Percentiles rank a stretch among this genome's conserved stretches.
Evolutionary conservation across 805 yeast genomes (phyloP).

Genomic region (Schwanniomyces occidentalis): DNA sequence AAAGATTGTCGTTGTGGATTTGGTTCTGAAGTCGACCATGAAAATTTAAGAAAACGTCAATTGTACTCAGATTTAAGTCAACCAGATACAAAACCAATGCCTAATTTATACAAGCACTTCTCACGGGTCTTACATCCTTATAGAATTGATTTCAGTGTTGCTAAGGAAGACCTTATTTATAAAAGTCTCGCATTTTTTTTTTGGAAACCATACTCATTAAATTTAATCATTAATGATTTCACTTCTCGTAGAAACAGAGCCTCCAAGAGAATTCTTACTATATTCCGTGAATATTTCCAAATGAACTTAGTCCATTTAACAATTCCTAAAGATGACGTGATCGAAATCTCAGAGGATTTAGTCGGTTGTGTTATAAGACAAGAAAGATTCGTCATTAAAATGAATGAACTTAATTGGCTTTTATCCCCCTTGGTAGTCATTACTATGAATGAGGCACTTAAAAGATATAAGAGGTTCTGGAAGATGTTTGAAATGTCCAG

Average conservation of each 20-base stretch:
- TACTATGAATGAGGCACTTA: slow-evolving; percentile 13
- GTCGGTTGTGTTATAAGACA: slow-evolving; percentile 25
- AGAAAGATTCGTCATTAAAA: slow-evolving; percentile 20
- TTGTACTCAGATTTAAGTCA: slow-evolving; percentile 5
- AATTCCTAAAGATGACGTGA: background rate
- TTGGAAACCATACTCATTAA: background rate
- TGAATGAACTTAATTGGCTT: slow-evolving; percentile 20
- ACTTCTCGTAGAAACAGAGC: background rate
- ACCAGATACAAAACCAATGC: background rate
- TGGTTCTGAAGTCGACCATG: slow-evolving; percentile 1
- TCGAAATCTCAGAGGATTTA: slow-evolving; percentile 19
- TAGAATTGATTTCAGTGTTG: background rate
- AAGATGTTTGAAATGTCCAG: slow-evolving; percentile 5
- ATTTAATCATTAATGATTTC: background rate
- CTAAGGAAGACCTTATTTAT: background rate
- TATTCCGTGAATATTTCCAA: slow-evolving; percentile 8
- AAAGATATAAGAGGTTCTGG: slow-evolving; percentile 20
- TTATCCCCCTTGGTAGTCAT: slow-evolving; percentile 12
- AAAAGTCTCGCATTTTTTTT: background rate
- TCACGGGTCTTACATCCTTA: background rate
- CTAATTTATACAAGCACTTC: slow-evolving; percentile 1
- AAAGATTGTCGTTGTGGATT: slow-evolving; percentile 16
- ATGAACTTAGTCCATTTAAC: slow-evolving; percentile 11
- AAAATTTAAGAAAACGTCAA: slow-evolving; percentile 6
- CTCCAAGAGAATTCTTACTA: background rate